phyloP scores from a whole-genome alignment of 2,329 filamentous ascomycete genomes.

The Shiraia bambusicola region DNA sequence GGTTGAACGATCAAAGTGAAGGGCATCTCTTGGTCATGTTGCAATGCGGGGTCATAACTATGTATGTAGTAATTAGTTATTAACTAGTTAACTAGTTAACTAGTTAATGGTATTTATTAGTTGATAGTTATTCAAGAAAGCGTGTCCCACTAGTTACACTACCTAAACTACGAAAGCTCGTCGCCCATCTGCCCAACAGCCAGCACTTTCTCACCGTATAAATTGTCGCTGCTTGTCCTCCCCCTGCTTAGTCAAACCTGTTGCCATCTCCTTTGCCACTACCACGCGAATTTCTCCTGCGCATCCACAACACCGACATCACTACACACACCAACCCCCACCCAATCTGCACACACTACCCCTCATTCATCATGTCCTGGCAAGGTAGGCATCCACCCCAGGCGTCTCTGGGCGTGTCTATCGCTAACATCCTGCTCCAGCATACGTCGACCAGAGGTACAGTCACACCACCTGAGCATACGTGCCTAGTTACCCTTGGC shows the following conservation, averaged over 20 bases:
- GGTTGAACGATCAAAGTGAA: neutral
- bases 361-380: slow-evolving; percentile 46
- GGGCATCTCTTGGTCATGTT: neutral
- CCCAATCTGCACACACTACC: slow-evolving; percentile 24
- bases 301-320: slow-evolving; percentile 11
- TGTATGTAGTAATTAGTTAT: no score
- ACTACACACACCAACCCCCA: slow-evolving; percentile 24
- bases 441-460: slow-evolving; percentile 47
- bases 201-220: slow-evolving; percentile 24
- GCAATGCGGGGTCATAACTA: slow-evolving; percentile 10
- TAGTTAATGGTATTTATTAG: slow-evolving; percentile 1
- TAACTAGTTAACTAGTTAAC: slow-evolving; percentile 1
- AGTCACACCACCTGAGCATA: neutral
- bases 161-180: slow-evolving; percentile 14
- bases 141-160: slow-evolving; percentile 19
- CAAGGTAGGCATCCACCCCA: slow-evolving; percentile 39
- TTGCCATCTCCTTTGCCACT: slow-evolving; percentile 20
- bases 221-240: slow-evolving; percentile 8
- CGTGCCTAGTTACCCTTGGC: slow-evolving; percentile 6
- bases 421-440: slow-evolving; percentile 31
- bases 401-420: slow-evolving; percentile 3
- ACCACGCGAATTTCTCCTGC: slow-evolving; percentile 12
- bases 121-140: slow-evolving; percentile 6
- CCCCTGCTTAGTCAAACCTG: slow-evolving; percentile 28
- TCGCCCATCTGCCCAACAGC: slow-evolving; percentile 17